Base-by-base conservation (phyloP, 2,329 filamentous ascomycete species). In the Bipolaris sorokiniana region DNA sequence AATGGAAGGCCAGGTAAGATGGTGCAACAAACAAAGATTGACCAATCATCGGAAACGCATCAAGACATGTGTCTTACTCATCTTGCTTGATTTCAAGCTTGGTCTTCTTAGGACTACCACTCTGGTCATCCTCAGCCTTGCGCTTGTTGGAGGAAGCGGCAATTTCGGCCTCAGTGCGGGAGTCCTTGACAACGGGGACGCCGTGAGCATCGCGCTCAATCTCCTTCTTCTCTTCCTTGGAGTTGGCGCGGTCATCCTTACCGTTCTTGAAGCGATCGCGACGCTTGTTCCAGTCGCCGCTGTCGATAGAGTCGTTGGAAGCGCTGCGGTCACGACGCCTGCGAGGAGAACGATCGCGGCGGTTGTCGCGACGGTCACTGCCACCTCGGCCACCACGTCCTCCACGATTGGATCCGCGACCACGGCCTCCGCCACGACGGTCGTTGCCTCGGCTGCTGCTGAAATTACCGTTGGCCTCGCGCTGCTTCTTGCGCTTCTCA, bases 21-120 rank as follows among this genome's bases (percentile, higher is more conserved):
- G 20, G 34, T 5, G n/a, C 18, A 18, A 11, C 13, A 22, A 33
- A 22, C 42, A 33, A 28, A 47, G n/a, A 28, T 28, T 15, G 23
- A 38, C 22, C 16, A 38, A 34, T 13, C 16, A 16, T 5, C 20
- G 33, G 26, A 16, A 37, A 20, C 20, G 46, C 10, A 13, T 31
- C 34, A 26, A 28, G 31, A 26, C 11, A 18, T 37, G 20, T 20
- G n/a, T 22, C 16, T 36, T 64, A 73, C 46, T 66, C 69, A 44
- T 74, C 72, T 55, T 73, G 65, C 67, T 72, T 72, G 62, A 74
- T 68, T 64, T 70, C 67, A n/a, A 74, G 38, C 69, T 74, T 75
- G 56, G 61, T 61, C 64, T 74, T 73, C 71, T 75, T 75, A 44
- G 65, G 52, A 51, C 54, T 61, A 31, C 53, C 59, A 37, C 54